Conservation (phyloP, 257 asterid genomes). For the Solanum sparsipilum region DNA sequence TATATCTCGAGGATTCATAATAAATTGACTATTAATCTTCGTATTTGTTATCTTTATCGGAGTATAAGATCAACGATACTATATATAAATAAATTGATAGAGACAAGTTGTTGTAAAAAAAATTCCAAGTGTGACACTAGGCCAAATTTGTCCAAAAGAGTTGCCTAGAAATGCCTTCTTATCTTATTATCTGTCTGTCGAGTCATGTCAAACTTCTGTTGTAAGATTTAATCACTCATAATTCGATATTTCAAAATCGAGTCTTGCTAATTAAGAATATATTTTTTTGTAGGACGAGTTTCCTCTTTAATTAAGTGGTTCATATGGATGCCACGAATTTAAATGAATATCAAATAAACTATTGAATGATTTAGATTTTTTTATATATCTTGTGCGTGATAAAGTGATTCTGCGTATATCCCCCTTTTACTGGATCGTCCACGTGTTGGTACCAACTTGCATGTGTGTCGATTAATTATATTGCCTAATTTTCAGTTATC, state of each 20-base stretch:
- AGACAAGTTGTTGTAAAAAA: background rate
- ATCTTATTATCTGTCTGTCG: background rate
- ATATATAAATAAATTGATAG: background rate
- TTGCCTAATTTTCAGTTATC: slow-evolving; percentile 29
- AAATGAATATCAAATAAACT: background rate
- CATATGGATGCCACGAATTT: background rate
- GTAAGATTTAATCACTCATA: background rate
- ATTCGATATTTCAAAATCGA: background rate
- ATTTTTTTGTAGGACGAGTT: background rate
- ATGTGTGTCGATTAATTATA: slow-evolving; percentile 39
- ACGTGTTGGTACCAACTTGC: background rate
- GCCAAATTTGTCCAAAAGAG: background rate
- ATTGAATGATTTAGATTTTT: background rate
- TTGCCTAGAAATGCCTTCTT: background rate
- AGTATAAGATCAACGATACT: background rate
- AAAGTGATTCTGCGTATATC: background rate
- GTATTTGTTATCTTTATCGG: background rate
- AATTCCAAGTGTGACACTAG: background rate
- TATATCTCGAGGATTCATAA: background rate
- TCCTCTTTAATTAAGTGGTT: background rate
- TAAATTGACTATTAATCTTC: background rate
- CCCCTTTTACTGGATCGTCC: background rate
- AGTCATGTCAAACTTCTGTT: background rate
- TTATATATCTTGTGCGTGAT: background rate
- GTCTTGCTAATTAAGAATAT: background rate